Evolutionary conservation across 192 early-diverging fungal genomes (phyloP).

Genomic region (Spizellomyces punctatus): DNA sequence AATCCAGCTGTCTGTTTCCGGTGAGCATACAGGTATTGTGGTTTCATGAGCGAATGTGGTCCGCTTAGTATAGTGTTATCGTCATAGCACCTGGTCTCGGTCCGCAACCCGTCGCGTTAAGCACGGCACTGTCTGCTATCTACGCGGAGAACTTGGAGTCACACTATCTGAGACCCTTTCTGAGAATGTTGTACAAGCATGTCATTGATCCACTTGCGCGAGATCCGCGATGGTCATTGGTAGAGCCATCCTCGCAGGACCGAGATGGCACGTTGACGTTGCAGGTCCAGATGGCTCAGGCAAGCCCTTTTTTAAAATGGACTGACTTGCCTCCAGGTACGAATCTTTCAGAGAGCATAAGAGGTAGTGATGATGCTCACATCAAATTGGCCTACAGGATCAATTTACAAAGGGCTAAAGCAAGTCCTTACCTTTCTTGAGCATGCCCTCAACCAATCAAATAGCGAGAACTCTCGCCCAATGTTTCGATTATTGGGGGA

Average conservation of each 20-base stretch:
- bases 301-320: neutral
- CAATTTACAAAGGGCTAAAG: too few species aligned
- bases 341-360: neutral
- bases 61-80: neutral
- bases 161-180: conserved; percentile 15
- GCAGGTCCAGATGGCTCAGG: neutral
- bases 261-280: neutral
- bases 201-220: conserved; percentile 10
- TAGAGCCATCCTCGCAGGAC: neutral
- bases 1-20: neutral
- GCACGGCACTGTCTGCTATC: conserved; percentile 12
- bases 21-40: neutral
- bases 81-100: conserved; percentile 25
- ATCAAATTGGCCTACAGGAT: too few species aligned
- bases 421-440: too few species aligned
- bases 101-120: conserved; percentile 11
- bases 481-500: too few species aligned
- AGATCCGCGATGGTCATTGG: conserved; percentile 22
- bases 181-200: conserved; percentile 18
- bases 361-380: neutral
- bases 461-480: too few species aligned
- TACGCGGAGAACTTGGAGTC: neutral
- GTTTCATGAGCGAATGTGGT: too few species aligned
- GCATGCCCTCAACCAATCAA: too few species aligned
- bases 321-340: neutral